A percentile compares a stretch with the other conserved stretches of the same genome.
These are phyloP conservation scores for Dianthus caryophyllus DNA, from an alignment of 148 eudicot genomes.

Conservation along the genomic window DNA sequence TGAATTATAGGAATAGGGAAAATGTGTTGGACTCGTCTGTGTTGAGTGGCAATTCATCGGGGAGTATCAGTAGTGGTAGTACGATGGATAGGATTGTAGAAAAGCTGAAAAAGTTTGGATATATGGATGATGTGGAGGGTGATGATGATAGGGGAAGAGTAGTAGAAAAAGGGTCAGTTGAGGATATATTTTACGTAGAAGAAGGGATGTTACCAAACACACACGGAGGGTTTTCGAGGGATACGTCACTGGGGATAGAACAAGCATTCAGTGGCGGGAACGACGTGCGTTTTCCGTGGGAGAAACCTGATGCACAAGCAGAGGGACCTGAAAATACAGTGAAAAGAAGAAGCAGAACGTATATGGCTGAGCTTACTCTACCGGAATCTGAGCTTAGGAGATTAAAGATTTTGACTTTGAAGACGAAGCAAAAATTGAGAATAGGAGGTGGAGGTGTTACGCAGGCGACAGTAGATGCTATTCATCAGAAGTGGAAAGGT, in stretches of 20 bases:
- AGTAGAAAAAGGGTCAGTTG: constrained; percentile 80
- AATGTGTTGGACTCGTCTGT: constrained; percentile 18
- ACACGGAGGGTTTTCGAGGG: constrained; percentile 68
- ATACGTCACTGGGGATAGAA: constrained; percentile 47
- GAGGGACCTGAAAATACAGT: constrained; percentile 40
- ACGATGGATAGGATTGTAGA: constrained; percentile 91
- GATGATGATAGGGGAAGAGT: constrained; percentile 32
- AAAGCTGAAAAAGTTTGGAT: constrained; percentile 79
- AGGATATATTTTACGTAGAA: constrained; percentile 86
- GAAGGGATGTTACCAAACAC: constrained; percentile 80
- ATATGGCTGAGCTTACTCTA: constrained; percentile 76
- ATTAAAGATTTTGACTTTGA: constrained; percentile 51
- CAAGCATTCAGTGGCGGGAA: constrained; percentile 38
- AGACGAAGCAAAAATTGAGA: constrained; percentile 58
- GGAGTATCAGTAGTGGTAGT: constrained; percentile 42
- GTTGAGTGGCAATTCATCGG: constrained; percentile 34
- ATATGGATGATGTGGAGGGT: constrained; percentile 56
- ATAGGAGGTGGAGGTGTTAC: constrained; percentile 75
- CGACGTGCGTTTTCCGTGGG: constrained; percentile 86
- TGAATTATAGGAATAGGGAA: constrained; percentile 42
- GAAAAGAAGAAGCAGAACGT: constrained; percentile 58
- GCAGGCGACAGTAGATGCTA: constrained; percentile 55
- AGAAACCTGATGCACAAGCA: constrained; percentile 37
- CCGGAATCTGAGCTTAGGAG: constrained; percentile 79
- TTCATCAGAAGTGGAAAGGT: constrained; percentile 71